A percentile compares a stretch with the other conserved stretches of the same genome.
Evolutionary conservation across 768 basidiomycete species (phyloP).

Genomic region (Ramaria rubella): DNA sequence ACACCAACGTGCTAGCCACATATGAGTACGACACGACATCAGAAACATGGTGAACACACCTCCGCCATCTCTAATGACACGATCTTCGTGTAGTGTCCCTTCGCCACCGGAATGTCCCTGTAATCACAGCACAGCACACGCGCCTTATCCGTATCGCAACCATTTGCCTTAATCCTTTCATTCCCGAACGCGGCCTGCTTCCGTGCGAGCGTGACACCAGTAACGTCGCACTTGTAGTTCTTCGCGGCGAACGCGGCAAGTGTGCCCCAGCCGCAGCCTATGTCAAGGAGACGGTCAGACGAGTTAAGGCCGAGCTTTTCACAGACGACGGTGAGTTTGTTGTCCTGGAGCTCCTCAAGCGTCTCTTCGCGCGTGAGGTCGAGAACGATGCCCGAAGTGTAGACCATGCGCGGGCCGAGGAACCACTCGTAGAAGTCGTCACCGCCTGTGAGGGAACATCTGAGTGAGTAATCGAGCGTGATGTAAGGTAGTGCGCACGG

Average conservation of each 20-base stretch:
- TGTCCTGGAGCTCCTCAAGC: slow-evolving; percentile 93
- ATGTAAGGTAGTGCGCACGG: slow-evolving; percentile 40
- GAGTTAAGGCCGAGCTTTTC: slow-evolving; percentile 87
- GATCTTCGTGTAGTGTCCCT: slow-evolving; percentile 83
- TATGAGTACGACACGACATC: background rate
- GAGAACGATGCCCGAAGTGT: slow-evolving; percentile 86
- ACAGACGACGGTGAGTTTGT: slow-evolving; percentile 94
- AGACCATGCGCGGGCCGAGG: slow-evolving; percentile 94
- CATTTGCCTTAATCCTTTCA: slow-evolving; percentile 76
- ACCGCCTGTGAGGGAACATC: slow-evolving; percentile 46
- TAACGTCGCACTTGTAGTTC: slow-evolving; percentile 94
- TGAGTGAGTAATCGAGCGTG: slow-evolving; percentile 5
- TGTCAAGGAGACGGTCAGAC: slow-evolving; percentile 78
- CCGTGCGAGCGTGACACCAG: slow-evolving; percentile 86
- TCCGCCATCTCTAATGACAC: slow-evolving; percentile 98
- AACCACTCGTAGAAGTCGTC: slow-evolving; percentile 98
- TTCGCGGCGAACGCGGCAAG: slow-evolving; percentile 91
- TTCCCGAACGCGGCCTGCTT: slow-evolving; percentile 94
- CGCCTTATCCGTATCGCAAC: slow-evolving; percentile 85
- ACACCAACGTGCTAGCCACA: slow-evolving; percentile 80
- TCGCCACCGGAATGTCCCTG: slow-evolving; percentile 44
- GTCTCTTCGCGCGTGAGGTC: slow-evolving; percentile 69
- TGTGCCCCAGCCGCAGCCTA: slow-evolving; percentile 96
- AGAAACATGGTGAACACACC: slow-evolving; percentile 32
- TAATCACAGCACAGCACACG: slow-evolving; percentile 66